phyloP scores from a whole-genome alignment of 192 early-diverging fungal species.

The Lobosporangium transversale region DNA sequence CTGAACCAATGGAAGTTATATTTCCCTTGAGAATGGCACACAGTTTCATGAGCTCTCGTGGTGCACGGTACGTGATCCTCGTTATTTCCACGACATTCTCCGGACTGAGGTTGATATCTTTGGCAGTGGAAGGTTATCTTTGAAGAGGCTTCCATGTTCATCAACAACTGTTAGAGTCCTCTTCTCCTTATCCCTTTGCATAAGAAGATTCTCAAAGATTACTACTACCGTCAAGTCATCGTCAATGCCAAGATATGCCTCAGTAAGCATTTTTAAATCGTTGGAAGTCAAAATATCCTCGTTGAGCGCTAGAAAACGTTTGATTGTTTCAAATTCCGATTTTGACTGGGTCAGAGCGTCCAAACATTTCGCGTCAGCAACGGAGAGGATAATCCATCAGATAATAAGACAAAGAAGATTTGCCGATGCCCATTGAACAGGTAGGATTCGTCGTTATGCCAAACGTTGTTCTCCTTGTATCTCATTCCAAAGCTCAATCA shows the following conservation, averaged over 20 bases:
- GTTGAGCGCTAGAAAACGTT: slow-evolving; percentile 32
- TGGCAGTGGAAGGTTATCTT: slow-evolving; percentile 18
- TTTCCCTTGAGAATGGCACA: neutral
- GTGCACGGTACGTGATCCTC: neutral
- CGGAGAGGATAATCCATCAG: slow-evolving; percentile 36
- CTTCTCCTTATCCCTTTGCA: neutral
- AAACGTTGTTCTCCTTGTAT: neutral
- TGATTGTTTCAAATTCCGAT: slow-evolving; percentile 8
- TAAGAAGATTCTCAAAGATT: slow-evolving; percentile 1
- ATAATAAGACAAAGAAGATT: no score
- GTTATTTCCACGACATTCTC: neutral
- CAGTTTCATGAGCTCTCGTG: neutral
- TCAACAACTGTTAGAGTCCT: slow-evolving; percentile 42
- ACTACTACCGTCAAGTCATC: neutral
- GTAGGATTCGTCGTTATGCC: neutral
- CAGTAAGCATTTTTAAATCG: slow-evolving; percentile 19
- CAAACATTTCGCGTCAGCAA: slow-evolving; percentile 40
- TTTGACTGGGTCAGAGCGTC: neutral
- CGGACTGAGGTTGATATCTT: neutral
- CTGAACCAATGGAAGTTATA: neutral
- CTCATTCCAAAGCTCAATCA: slow-evolving; percentile 7
- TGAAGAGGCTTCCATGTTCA: slow-evolving; percentile 41
- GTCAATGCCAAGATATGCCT: neutral
- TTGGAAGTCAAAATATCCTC: slow-evolving; percentile 45
- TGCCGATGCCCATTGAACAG: slow-evolving; percentile 4